Evolutionary conservation across 257 asterid genomes (phyloP), one percentile per base, ranked within the genome.

Genomic region (Euphrasia confusa): DNA sequence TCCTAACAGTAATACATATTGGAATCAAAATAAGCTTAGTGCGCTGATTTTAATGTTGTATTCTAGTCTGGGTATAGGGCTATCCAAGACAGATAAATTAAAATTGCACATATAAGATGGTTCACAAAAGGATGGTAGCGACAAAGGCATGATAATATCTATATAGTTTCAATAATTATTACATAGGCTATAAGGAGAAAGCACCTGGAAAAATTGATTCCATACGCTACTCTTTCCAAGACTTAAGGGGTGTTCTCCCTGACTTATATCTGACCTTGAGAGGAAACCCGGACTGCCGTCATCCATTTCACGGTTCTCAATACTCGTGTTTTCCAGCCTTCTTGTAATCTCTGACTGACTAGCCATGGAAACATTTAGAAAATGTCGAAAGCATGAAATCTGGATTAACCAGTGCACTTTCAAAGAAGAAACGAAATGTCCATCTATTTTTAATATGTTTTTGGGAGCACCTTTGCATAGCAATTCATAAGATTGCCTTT

Each of bases 151-250:
- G 56, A 61, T n/a, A 13, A 33, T 26, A 30, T 30, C 40, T 60
- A 65, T 17, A 33, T 26, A 10, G 26, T 26, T 21, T 39, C 47
- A 59, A 65, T 17, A 33, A 26, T 45, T 24, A 52, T 14, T 54
- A 14, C 24, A 18, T 42, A 52, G 27, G 33, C 37, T 67, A 10
- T 12, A 52, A 32, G 44, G 44, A 58, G 68, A 69, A 33, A 58
- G 65, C 76, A 88, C 96, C 98, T 91, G 89, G 73, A 91, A 91
- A 77, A 84, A 91, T 65, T 86, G 90, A 78, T 91, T 88, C 98
- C 98, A 91, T 71, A 91, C 62, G 79, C 98, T 91, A 50, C 84
- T 81, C 75, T 88, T 82, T 69, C 96, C 96, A 61, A 88, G 95
- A 72, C 96, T 84, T 63, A 91, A 78, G 67, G 98, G 98, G 76